Percentiles rank a stretch among this genome's conserved stretches.
Evolutionary conservation across 495 filamentous ascomycete species (phyloP).

Genomic region (Talaromyces thailandensis): DNA sequence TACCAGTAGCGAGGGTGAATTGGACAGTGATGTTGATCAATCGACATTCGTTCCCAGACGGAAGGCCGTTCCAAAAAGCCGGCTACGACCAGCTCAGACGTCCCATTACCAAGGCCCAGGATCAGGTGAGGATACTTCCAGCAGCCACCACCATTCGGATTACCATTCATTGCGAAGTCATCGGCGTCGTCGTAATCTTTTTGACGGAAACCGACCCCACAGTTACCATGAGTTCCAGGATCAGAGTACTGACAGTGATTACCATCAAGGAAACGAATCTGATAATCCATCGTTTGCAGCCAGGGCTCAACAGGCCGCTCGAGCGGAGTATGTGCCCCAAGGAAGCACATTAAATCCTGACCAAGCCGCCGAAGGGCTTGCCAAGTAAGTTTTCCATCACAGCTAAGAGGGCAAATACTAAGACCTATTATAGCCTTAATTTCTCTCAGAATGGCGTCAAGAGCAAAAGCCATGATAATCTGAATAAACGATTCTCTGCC

Average conservation of each 20-base stretch:
- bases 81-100: constrained; percentile 26
- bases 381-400: constrained; percentile 7
- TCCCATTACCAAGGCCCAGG: constrained; percentile 18
- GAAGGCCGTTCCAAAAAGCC: constrained; percentile 37
- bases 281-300: constrained; percentile 19
- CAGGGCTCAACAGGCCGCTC: neutral
- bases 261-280: constrained; percentile 28
- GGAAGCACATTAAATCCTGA: neutral
- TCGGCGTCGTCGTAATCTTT: constrained; percentile 1
- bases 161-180: constrained; percentile 6
- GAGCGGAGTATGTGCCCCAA: neutral
- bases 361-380: neutral
- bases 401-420: neutral
- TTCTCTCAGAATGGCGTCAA: constrained; percentile 15
- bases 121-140: constrained; percentile 23
- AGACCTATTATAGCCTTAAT: neutral
- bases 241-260: constrained; percentile 18
- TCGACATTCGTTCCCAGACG: constrained; percentile 19
- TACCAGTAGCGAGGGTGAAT: constrained; percentile 28
- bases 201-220: constrained; percentile 9
- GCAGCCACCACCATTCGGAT: constrained; percentile 1
- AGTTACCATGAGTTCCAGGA: constrained; percentile 9
- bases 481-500: constrained; percentile 66
- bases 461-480: constrained; percentile 59
- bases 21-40: constrained; percentile 13